These are phyloP conservation scores for Globisporangium spinosum DNA, from an alignment of 352 stramenopile genomes.

Conservation along the genomic window DNA sequence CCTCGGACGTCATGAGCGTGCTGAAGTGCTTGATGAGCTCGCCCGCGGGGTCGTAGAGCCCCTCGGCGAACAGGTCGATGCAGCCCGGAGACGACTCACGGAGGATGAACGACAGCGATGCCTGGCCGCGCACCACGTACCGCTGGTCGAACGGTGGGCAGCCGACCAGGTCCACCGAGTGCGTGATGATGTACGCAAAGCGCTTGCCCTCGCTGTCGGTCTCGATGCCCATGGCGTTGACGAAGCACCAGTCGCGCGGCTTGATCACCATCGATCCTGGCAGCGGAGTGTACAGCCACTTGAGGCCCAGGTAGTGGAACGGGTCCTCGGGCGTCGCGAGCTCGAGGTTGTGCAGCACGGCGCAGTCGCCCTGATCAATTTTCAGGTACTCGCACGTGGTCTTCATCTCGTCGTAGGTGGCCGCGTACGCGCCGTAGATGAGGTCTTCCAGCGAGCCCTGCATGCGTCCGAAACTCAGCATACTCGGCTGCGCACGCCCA, in stretches of 20 bases:
- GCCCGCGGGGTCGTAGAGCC: conserved; percentile 37
- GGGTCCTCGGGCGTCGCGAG: conserved; percentile 31
- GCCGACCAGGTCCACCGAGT: conserved; percentile 37
- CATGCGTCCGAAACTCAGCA: conserved; percentile 43
- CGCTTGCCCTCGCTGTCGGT: conserved; percentile 22
- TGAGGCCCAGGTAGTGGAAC: conserved; percentile 49
- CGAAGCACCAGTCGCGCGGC: conserved; percentile 26
- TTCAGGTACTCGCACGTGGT: conserved; percentile 33
- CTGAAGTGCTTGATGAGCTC: conserved; percentile 29
- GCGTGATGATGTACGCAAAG: conserved; percentile 42
- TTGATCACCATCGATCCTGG: conserved; percentile 20
- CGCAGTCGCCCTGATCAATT: conserved; percentile 33
- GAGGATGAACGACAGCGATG: conserved; percentile 31
- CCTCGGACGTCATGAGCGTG: conserved; percentile 26
- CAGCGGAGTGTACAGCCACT: conserved; percentile 44
- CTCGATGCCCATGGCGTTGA: conserved; percentile 46
- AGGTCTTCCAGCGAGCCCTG: conserved; percentile 51
- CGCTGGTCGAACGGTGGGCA: conserved; percentile 32
- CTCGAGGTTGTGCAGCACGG: conserved; percentile 40
- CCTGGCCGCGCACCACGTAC: conserved; percentile 27
- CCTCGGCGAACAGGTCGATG: conserved; percentile 37
- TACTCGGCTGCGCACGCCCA: conserved; percentile 15
- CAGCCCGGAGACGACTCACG: conserved; percentile 31
- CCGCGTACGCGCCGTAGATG: conserved; percentile 44
- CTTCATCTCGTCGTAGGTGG: conserved; percentile 36